These are phyloP conservation scores for Pisolithus thermaeus DNA, from an alignment of 1,284 basidiomycete genomes.

Conservation along the genomic window DNA sequence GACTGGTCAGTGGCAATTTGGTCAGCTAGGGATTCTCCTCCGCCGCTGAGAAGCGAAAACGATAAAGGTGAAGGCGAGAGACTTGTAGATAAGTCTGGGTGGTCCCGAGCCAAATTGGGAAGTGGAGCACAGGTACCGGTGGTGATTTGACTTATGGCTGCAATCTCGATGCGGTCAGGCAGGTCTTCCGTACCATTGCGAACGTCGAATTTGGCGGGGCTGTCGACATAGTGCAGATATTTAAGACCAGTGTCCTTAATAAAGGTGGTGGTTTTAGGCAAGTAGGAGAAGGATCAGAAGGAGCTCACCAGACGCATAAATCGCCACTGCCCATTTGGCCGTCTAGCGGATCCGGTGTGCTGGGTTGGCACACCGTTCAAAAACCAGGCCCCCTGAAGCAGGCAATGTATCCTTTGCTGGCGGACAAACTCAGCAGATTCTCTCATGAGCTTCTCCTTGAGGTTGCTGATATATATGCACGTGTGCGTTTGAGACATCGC, in stretches of 20 bases:
- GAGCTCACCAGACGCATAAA: slow-evolving; percentile 67
- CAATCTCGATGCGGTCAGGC: slow-evolving; percentile 79
- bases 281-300: background rate
- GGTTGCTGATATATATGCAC: slow-evolving; percentile 49
- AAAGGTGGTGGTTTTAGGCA: slow-evolving; percentile 4
- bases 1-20: slow-evolving; percentile 82
- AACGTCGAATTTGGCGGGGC: slow-evolving; percentile 68
- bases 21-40: slow-evolving; percentile 77
- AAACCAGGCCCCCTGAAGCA: slow-evolving; percentile 91
- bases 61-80: slow-evolving; percentile 64
- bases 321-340: slow-evolving; percentile 63
- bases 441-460: slow-evolving; percentile 82
- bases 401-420: slow-evolving; percentile 84
- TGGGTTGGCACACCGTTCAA: slow-evolving; percentile 62
- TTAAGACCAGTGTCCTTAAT: slow-evolving; percentile 70
- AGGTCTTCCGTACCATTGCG: slow-evolving; percentile 81
- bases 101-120: slow-evolving; percentile 54
- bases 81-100: slow-evolving; percentile 51
- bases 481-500: slow-evolving; percentile 2
- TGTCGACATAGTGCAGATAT: slow-evolving; percentile 81
- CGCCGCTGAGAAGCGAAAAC: slow-evolving; percentile 72
- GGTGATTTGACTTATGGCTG: slow-evolving; percentile 71
- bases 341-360: slow-evolving; percentile 40
- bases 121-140: slow-evolving; percentile 73
- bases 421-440: slow-evolving; percentile 92